Evolutionary conservation across 345 rosid genomes (phyloP), one percentile per base, ranked within the genome.

Genomic region (Excoecaria agallocha): DNA sequence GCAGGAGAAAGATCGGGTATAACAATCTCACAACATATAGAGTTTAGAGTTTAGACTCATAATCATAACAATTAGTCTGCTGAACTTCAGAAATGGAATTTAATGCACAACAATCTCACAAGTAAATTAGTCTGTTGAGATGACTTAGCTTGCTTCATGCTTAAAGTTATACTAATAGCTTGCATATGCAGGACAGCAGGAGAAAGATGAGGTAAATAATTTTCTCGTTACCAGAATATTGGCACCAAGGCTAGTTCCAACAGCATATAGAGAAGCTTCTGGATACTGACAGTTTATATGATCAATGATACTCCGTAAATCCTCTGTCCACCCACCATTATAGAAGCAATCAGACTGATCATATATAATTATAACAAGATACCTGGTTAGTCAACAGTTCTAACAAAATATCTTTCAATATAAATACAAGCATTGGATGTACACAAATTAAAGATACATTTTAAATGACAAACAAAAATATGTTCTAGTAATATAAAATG

Each of bases 261-360:
- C 86, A 70, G 77, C 78, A 69, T 56, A 81, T 30, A 84, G 46
- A 73, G 84, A 84, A 76, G 84, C 80, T 66, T 78, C 86, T 17
- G 84, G 86, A 71, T 78, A 70, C 70, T 74, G 74, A 72, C 67
- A 43, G 24, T 78, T 78, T 9, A 84, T 22, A 52, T 75, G 73
- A 13, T 73, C 76, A 66, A 80, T 66, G 48, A 80, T 74, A 41
- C 49, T 72, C 68, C 82, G 62, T 17, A 81, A 12, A 22, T 84
- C 86, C 65, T 81, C 86, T 73, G 86, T 84, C 86, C 86, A 78
- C 64, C 84, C 86, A 73, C 76, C 86, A 81, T 78, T 78, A 62
- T 84, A 84, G 80, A 76, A 80, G 86, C 86, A 73, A 78, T 80
- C 86, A 80, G 84, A 81, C 86, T 84, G 82, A 54, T 41, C 82